These are phyloP conservation scores for Homolaphlyctis polyrhiza DNA, from an alignment of 371 early-diverging fungal genomes.

Conservation along the genomic window DNA sequence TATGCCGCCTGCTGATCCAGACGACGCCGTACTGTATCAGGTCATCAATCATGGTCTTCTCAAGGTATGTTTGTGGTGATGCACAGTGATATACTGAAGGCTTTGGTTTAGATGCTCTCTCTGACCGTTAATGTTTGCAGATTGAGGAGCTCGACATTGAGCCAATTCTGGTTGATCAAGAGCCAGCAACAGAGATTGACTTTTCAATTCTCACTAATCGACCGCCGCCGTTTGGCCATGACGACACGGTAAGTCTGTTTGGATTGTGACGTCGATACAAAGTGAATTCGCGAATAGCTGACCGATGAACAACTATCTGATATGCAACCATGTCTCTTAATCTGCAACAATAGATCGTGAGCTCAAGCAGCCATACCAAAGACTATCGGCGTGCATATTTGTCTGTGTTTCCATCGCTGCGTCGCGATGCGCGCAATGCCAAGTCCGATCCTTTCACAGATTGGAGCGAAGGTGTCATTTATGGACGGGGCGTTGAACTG, in stretches of 20 bases:
- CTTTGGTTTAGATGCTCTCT: background rate
- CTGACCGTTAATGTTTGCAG: no score
- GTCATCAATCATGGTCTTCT: slow-evolving; percentile 20
- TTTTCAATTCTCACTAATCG: slow-evolving; percentile 21
- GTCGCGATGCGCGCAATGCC: background rate
- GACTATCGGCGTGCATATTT: background rate
- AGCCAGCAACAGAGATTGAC: slow-evolving; percentile 21
- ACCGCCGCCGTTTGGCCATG: slow-evolving; percentile 30
- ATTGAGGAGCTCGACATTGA: slow-evolving; percentile 25
- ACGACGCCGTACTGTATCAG: slow-evolving; percentile 20
- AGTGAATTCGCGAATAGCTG: background rate
- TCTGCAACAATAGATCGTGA: no score
- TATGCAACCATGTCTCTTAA: no score
- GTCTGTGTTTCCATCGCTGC: background rate
- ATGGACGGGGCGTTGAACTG: slow-evolving; percentile 12
- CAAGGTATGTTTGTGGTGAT: slow-evolving; percentile 11
- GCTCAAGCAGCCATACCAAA: no score
- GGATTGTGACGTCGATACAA: no score
- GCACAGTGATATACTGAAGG: no score
- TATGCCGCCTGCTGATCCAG: background rate
- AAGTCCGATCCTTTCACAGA: slow-evolving; percentile 1
- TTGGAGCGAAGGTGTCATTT: slow-evolving; percentile 1
- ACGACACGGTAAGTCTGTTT: slow-evolving; percentile 10
- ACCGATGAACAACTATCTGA: background rate
- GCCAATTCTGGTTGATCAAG: slow-evolving; percentile 18